A percentile compares a stretch with the other conserved stretches of the same genome.
phyloP scores from a whole-genome alignment of 805 yeast species.

The Barnettozyma californica region DNA sequence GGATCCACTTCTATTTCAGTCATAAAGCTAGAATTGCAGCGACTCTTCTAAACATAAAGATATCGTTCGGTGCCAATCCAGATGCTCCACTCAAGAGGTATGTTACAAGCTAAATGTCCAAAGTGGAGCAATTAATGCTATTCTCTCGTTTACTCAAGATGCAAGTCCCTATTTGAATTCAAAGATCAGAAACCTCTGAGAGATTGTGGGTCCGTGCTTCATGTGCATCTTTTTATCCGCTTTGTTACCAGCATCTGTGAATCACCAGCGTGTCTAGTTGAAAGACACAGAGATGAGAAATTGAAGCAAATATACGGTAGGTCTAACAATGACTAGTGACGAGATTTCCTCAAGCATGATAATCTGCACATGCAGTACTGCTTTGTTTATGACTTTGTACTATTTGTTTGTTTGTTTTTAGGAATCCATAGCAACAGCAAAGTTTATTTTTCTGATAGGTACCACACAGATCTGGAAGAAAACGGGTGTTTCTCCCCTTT shows the following conservation, averaged over 20 bases:
- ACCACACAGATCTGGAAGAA: not conserved
- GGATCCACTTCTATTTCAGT: not conserved
- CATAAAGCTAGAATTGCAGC: not conserved
- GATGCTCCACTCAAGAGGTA: not conserved
- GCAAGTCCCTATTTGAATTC: no score
- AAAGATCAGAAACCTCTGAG: no score
- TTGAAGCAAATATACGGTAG: no score
- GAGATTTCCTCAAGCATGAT: no score
- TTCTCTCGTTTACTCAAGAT: no score
- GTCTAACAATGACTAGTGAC: no score
- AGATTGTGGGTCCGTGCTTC: not conserved
- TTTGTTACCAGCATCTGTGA: no score
- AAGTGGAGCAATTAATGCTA: not conserved
- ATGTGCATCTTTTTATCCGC: not conserved
- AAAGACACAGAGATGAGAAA: no score
- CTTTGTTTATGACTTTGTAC: no score
- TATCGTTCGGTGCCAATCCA: not conserved
- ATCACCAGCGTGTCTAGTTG: no score
- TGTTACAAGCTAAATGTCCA: not conserved
- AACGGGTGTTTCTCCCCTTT: not conserved
- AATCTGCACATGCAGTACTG: not conserved
- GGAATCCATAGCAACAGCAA: not conserved
- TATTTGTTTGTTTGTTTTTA: no score
- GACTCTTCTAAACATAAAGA: not conserved
- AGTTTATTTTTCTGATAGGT: not conserved